Conservation (phyloP, 2,329 filamentous ascomycete species). For the Colletotrichum orbiculare region DNA sequence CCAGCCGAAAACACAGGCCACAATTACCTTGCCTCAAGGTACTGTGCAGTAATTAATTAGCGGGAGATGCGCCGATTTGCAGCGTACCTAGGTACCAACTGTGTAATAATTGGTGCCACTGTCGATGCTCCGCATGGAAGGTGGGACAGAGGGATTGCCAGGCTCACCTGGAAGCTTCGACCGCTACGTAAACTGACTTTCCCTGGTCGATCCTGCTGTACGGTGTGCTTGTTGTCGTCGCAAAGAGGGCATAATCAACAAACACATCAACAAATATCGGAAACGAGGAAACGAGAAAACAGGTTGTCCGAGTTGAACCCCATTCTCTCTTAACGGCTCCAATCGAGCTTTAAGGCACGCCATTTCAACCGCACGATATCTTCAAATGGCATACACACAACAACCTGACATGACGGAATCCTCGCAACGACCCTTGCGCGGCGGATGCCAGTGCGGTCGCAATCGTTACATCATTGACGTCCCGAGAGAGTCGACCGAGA, state of each 20-base stretch:
- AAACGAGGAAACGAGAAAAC: background rate
- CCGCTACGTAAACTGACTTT: conserved; percentile 8
- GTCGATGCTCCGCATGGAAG: background rate
- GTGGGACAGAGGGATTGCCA: conserved; percentile 25
- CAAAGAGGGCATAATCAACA: conserved; percentile 20
- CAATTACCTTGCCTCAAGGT: background rate
- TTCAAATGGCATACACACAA: background rate
- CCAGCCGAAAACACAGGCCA: conserved; percentile 12
- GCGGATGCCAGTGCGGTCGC: conserved; percentile 86
- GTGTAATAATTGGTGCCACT: background rate
- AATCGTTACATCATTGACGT: conserved; percentile 83
- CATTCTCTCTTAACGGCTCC: too few species aligned
- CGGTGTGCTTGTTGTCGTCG: background rate
- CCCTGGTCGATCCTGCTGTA: background rate
- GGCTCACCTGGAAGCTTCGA: conserved; percentile 36
- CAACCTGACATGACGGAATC: conserved; percentile 47
- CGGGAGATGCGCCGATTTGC: conserved; percentile 26
- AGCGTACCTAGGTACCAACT: too few species aligned
- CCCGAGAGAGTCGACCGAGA: conserved; percentile 66
- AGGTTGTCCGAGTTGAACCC: too few species aligned
- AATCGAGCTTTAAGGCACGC: background rate
- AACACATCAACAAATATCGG: conserved; percentile 14
- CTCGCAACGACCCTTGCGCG: conserved; percentile 68
- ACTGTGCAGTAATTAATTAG: background rate
- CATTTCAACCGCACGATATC: background rate